Conservation (phyloP, 2,329 filamentous ascomycete genomes). For the Zalaria sp. region DNA sequence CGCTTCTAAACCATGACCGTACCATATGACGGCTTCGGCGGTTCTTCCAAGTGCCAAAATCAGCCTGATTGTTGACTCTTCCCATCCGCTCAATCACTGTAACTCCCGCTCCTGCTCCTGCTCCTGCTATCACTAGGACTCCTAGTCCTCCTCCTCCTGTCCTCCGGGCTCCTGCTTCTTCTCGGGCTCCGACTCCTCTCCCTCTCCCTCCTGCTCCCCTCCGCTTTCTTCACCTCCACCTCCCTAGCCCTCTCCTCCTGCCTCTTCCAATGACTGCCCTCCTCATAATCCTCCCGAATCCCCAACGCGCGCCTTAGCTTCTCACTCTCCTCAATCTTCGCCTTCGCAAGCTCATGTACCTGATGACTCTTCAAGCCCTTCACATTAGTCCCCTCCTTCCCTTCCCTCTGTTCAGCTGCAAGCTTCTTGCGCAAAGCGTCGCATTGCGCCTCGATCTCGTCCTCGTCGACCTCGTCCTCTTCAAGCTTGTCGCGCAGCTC, state of each 20-base stretch:
- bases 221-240: background rate
- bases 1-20: no score
- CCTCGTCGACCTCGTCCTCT: slow-evolving; percentile 75
- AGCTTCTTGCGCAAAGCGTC: slow-evolving; percentile 53
- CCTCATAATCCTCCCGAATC: slow-evolving; percentile 73
- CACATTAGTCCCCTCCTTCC: slow-evolving; percentile 25
- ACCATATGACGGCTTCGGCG: no score
- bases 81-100: no score
- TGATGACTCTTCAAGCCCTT: slow-evolving; percentile 74
- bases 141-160: no score
- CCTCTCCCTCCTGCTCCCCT: no score
- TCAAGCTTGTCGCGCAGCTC: slow-evolving; percentile 84
- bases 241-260: slow-evolving; percentile 52
- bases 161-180: no score
- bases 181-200: no score
- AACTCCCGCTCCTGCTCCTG: no score
- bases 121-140: no score
- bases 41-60: no score
- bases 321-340: slow-evolving; percentile 93
- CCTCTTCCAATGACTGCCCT: slow-evolving; percentile 72
- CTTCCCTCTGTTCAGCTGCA: slow-evolving; percentile 38
- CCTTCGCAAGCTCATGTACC: slow-evolving; percentile 89
- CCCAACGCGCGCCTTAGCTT: slow-evolving; percentile 72
- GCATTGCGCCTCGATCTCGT: slow-evolving; percentile 73
- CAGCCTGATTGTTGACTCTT: no score